Conservation (phyloP, 345 rosid species). For the Passiflora organensis region DNA sequence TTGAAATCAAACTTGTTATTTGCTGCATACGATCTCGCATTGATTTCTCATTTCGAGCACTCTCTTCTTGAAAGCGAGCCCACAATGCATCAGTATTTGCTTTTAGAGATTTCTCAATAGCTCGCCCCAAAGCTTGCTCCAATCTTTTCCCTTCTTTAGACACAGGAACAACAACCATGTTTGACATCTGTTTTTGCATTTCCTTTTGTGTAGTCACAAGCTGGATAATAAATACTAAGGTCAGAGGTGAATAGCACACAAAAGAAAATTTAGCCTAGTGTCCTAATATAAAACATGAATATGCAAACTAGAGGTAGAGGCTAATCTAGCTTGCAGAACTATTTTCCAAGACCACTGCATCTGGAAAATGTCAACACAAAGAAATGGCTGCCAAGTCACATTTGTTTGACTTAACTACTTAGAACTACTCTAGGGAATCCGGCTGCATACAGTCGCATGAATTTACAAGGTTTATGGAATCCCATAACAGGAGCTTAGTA, state of each 20-base stretch:
- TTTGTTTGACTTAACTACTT: not conserved
- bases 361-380: no score
- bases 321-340: no score
- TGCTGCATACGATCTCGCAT: slow-evolving; percentile 54
- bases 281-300: no score
- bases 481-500: no score
- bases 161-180: slow-evolving; percentile 45
- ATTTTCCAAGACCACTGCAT: no score
- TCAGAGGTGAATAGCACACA: not conserved
- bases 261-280: no score
- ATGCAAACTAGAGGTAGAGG: no score
- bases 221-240: slow-evolving; percentile 30
- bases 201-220: slow-evolving; percentile 60
- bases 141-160: slow-evolving; percentile 73
- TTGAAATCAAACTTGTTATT: slow-evolving; percentile 43
- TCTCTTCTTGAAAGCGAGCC: slow-evolving; percentile 80
- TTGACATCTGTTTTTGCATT: slow-evolving; percentile 72
- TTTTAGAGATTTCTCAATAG: slow-evolving; percentile 64
- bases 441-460: not conserved
- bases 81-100: slow-evolving; percentile 72
- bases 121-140: slow-evolving; percentile 64
- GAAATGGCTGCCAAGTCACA: no score
- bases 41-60: slow-evolving; percentile 56
- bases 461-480: not conserved
- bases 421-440: not conserved